A percentile compares a stretch with the other conserved stretches of the same genome.
phyloP scores from a whole-genome alignment of 345 rosid species.

The Moricandia moricandioides region DNA sequence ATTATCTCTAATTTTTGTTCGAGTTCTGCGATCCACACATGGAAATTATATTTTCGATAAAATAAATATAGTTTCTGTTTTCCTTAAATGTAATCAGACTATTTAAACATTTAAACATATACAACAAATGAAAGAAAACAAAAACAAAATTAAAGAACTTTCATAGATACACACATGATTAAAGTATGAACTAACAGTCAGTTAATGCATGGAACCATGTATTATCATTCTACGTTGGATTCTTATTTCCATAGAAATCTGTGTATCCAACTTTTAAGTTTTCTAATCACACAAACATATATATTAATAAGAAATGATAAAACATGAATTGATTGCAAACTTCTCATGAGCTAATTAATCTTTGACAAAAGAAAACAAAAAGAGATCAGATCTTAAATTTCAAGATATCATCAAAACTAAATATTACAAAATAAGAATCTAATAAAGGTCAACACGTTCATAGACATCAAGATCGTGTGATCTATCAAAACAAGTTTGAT shows the following conservation, averaged over 20 bases:
- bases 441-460: not conserved
- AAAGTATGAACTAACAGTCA: constrained; percentile 28
- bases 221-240: constrained; percentile 38
- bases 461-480: constrained; percentile 21
- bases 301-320: not conserved
- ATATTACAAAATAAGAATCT: not conserved
- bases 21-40: not conserved
- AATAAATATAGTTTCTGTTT: too few relatives aligned
- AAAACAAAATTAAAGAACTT: not conserved
- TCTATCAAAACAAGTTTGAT: not conserved
- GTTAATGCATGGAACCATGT: constrained; percentile 39
- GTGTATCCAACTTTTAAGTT: constrained; percentile 18
- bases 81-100: not conserved
- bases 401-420: not conserved
- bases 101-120: not conserved
- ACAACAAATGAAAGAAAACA: not conserved
- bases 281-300: not conserved
- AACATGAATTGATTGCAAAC: constrained; percentile 2
- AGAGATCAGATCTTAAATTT: constrained; percentile 13
- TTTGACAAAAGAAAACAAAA: not conserved
- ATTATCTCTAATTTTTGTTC: not conserved
- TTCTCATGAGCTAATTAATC: not conserved
- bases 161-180: constrained; percentile 22
- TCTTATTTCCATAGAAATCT: constrained; percentile 30
- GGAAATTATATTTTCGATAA: not conserved